Evolutionary conservation across 2,329 filamentous ascomycete species (phyloP).

Genomic region (Elsinoe arachidis): DNA sequence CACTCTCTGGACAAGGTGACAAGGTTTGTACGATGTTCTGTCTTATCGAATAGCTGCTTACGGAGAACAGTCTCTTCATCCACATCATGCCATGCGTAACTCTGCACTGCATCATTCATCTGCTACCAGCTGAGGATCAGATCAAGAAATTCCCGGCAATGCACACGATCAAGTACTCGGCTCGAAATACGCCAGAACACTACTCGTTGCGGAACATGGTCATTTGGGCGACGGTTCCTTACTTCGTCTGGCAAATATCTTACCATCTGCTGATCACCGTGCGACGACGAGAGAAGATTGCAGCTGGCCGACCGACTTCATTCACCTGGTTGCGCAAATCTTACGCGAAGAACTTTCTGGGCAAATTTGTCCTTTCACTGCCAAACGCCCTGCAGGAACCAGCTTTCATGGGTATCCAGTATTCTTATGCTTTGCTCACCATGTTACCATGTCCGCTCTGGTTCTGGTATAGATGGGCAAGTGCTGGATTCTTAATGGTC

Average conservation of each 20-base stretch:
- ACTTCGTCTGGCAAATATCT: slow-evolving; percentile 80
- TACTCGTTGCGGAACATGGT: slow-evolving; percentile 82
- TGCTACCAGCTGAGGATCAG: slow-evolving; percentile 59
- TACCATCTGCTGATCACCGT: slow-evolving; percentile 97
- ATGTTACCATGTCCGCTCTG: slow-evolving; percentile 93
- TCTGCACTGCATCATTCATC: slow-evolving; percentile 83
- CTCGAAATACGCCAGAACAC: slow-evolving; percentile 64
- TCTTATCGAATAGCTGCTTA: slow-evolving; percentile 11
- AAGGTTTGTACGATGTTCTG: slow-evolving; percentile 40
- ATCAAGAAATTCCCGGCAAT: slow-evolving; percentile 71
- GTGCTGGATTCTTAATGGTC: slow-evolving; percentile 62
- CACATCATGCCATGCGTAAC: slow-evolving; percentile 98
- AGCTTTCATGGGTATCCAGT: slow-evolving; percentile 95
- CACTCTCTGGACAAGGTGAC: slow-evolving; percentile 98
- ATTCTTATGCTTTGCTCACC: slow-evolving; percentile 77
- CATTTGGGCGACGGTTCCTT: slow-evolving; percentile 86
- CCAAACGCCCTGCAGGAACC: slow-evolving; percentile 71
- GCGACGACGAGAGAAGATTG: slow-evolving; percentile 89
- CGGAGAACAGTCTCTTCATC: slow-evolving; percentile 66
- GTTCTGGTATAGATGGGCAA: slow-evolving; percentile 83
- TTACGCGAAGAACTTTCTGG: slow-evolving; percentile 83
- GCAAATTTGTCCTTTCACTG: slow-evolving; percentile 70
- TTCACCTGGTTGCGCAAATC: slow-evolving; percentile 95
- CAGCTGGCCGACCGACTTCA: slow-evolving; percentile 85
- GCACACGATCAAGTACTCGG: slow-evolving; percentile 64